Conservation (phyloP, 257 asterid genomes). For the Capsicum baccatum region DNA sequence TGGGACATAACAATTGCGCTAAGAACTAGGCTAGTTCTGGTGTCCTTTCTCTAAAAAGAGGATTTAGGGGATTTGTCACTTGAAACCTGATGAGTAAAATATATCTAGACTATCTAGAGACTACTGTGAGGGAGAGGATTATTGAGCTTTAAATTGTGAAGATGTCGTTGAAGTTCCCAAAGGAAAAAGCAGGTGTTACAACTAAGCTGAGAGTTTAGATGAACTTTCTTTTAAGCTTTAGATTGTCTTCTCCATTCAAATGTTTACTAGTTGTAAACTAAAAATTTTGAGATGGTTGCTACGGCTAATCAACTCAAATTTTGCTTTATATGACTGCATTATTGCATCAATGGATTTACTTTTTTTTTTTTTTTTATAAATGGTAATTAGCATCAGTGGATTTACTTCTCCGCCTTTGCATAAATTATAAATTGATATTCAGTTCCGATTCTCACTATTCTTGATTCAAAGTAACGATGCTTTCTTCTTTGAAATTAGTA, state of each 20-base stretch:
- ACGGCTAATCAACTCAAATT: neutral
- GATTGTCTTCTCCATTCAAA: neutral
- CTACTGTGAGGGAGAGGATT: neutral
- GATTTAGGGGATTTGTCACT: neutral
- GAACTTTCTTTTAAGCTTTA: neutral
- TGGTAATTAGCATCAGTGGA: neutral
- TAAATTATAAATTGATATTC: neutral
- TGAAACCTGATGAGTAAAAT: neutral
- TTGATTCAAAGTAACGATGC: neutral
- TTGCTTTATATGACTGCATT: neutral
- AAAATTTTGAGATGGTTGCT: constrained; percentile 9
- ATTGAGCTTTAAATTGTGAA: constrained; percentile 3
- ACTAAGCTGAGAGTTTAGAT: neutral
- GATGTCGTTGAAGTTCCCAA: neutral
- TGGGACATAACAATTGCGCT: neutral
- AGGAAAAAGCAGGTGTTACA: neutral
- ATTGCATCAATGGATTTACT: neutral
- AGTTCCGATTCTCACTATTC: neutral
- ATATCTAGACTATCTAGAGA: neutral
- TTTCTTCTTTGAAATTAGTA: neutral
- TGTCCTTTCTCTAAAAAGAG: neutral
- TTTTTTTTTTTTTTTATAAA: too few species aligned
- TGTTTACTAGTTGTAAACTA: neutral
- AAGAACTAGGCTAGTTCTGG: neutral
- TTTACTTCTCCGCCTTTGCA: neutral